phyloP scores from a whole-genome alignment of 208 protist species.

The Herpetomonas samuelpessoai region DNA sequence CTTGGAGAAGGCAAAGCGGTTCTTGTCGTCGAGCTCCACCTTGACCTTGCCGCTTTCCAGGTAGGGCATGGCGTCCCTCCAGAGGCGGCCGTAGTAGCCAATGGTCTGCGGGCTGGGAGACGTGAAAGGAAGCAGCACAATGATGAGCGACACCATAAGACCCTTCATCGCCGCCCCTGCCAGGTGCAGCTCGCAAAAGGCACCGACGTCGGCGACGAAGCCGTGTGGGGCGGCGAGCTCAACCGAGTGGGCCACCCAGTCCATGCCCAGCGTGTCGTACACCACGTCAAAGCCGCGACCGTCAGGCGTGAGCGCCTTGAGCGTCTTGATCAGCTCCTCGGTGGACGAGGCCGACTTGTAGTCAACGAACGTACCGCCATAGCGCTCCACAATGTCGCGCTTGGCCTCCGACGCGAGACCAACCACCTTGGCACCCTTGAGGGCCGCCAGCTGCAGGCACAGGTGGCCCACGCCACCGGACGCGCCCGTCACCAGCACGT shows the following conservation, averaged over 20 bases:
- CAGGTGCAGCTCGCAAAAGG: slow-evolving; percentile 3
- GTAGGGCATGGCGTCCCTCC: slow-evolving; percentile 6
- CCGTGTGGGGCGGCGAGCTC: slow-evolving; percentile 12
- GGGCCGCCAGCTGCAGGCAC: slow-evolving; percentile 10
- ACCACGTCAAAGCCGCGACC: slow-evolving; percentile 22
- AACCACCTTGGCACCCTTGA: slow-evolving; percentile 11
- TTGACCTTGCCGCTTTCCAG: slow-evolving; percentile 12
- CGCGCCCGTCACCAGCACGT: slow-evolving; percentile 14
- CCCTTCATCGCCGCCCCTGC: slow-evolving; percentile 9
- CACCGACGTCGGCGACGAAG: slow-evolving; percentile 6
- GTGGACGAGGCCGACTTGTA: slow-evolving; percentile 12
- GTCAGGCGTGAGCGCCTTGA: slow-evolving; percentile 1
- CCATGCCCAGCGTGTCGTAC: slow-evolving; percentile 12
- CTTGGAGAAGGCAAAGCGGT: slow-evolving; percentile 6
- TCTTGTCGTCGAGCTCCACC: slow-evolving; percentile 5
- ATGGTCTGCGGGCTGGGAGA: neutral
- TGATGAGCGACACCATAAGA: slow-evolving; percentile 3
- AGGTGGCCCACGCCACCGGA: slow-evolving; percentile 19
- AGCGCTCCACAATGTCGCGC: slow-evolving; percentile 10
- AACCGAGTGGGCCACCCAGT: slow-evolving; percentile 8
- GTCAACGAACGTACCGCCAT: slow-evolving; percentile 12
- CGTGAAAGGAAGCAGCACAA: slow-evolving; percentile 16
- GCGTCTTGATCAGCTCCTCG: neutral
- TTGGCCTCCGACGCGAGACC: slow-evolving; percentile 10
- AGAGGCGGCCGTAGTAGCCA: slow-evolving; percentile 7